Evolutionary conservation across 805 yeast genomes (phyloP).

Genomic region (Tetrapisispora pingtungensis): DNA sequence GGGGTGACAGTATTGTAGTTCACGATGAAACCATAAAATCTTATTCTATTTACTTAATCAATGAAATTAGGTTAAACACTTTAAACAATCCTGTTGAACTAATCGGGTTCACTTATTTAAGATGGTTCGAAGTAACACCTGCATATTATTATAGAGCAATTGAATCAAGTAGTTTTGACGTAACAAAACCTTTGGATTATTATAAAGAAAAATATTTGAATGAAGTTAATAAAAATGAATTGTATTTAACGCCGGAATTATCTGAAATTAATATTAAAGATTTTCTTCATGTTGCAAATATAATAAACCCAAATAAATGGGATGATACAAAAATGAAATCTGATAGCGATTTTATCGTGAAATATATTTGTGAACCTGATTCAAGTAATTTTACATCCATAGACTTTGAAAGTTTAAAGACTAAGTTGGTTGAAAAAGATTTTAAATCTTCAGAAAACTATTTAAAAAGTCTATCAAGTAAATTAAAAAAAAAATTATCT

Average conservation of each 20-base stretch:
- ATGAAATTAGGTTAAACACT: constrained; percentile 41
- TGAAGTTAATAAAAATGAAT: constrained; percentile 31
- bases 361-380: constrained; percentile 29
- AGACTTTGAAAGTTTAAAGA: constrained; percentile 17
- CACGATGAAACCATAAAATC: constrained; percentile 25
- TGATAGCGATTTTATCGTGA: constrained; percentile 25
- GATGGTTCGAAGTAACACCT: constrained; percentile 30
- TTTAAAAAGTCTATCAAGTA: constrained; percentile 19
- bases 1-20: constrained; percentile 43
- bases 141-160: constrained; percentile 16
- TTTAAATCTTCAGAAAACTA: constrained; percentile 20
- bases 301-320: constrained; percentile 32
- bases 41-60: constrained; percentile 35
- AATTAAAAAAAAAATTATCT: constrained; percentile 1
- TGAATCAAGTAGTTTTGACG: constrained; percentile 11
- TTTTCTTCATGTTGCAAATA: constrained; percentile 35
- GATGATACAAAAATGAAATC: constrained; percentile 10
- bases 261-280: constrained; percentile 33
- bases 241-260: constrained; percentile 42
- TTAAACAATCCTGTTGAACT: constrained; percentile 37
- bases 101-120: constrained; percentile 36
- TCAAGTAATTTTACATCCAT: constrained; percentile 16
- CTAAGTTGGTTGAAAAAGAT: constrained; percentile 13
- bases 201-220: constrained; percentile 10
- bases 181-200: constrained; percentile 6